These are phyloP conservation scores for Protomyces arabidopsidicola DNA, from an alignment of 1,139 yeast species.

Conservation along the genomic window DNA sequence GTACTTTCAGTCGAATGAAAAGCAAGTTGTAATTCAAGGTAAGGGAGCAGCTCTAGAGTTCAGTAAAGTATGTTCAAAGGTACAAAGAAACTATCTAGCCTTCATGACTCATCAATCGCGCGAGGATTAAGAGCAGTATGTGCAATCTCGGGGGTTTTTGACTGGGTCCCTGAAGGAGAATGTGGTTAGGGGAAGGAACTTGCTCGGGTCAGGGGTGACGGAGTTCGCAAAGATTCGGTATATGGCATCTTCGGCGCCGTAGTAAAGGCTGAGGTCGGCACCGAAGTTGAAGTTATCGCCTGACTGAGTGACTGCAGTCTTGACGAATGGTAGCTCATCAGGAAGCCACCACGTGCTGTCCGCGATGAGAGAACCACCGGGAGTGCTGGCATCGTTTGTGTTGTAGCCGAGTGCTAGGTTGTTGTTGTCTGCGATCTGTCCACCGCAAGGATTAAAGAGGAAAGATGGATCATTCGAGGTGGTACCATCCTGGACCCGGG, in stretches of 20 bases:
- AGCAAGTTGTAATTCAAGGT: background rate
- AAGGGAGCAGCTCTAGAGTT: background rate
- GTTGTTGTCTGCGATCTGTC: background rate
- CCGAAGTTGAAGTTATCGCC: background rate
- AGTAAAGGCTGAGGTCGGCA: background rate
- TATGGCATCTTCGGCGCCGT: background rate
- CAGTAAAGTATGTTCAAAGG: no score
- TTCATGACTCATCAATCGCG: no score
- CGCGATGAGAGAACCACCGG: background rate
- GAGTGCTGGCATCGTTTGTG: background rate
- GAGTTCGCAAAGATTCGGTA: background rate
- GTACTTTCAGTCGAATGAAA: no score
- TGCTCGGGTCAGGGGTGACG: background rate
- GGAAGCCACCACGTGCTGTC: background rate
- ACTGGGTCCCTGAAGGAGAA: background rate
- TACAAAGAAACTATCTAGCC: no score
- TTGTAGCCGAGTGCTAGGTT: background rate
- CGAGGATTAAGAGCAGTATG: no score
- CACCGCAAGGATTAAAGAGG: background rate
- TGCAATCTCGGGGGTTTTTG: background rate
- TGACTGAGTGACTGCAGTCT: background rate
- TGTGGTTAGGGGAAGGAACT: background rate
- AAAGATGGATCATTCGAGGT: background rate
- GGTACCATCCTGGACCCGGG: background rate
- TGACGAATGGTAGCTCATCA: background rate